These are phyloP conservation scores for Mycotypha africana DNA, from an alignment of 371 early-diverging fungal genomes.

Conservation along the genomic window DNA sequence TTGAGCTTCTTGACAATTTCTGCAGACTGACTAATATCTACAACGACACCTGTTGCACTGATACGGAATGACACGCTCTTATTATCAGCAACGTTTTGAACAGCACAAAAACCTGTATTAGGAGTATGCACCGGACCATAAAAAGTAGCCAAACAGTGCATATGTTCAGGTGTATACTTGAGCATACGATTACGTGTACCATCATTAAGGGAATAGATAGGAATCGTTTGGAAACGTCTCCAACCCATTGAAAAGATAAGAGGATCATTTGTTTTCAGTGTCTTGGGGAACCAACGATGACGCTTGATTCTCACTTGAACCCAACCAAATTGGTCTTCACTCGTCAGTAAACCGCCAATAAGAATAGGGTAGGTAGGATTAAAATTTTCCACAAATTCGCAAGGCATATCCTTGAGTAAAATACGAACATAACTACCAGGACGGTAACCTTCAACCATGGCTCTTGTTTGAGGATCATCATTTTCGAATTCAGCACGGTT, in stretches of 20 bases:
- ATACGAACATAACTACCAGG: slow-evolving; percentile 94
- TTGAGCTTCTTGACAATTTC: slow-evolving; percentile 99
- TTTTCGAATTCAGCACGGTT: slow-evolving; percentile 86
- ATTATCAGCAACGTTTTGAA: slow-evolving; percentile 72
- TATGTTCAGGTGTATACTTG: slow-evolving; percentile 98
- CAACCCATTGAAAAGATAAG: slow-evolving; percentile 97
- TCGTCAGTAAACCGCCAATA: slow-evolving; percentile 83
- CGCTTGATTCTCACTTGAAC: slow-evolving; percentile 94
- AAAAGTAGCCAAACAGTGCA: slow-evolving; percentile 96
- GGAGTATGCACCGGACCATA: slow-evolving; percentile 92
- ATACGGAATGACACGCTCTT: slow-evolving; percentile 85
- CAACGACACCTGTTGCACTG: slow-evolving; percentile 89
- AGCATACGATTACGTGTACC: slow-evolving; percentile 95
- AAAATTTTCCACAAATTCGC: slow-evolving; percentile 90
- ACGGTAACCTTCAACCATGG: slow-evolving; percentile 78
- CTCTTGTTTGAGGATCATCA: slow-evolving; percentile 70
- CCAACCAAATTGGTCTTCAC: slow-evolving; percentile 90
- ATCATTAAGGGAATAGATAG: slow-evolving; percentile 92
- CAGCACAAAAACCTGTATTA: slow-evolving; percentile 94
- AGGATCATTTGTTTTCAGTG: slow-evolving; percentile 97
- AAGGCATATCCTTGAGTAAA: slow-evolving; percentile 83
- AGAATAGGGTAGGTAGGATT: slow-evolving; percentile 84
- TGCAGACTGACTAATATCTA: slow-evolving; percentile 86
- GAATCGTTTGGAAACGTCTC: slow-evolving; percentile 97
- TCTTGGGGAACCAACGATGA: slow-evolving; percentile 97